phyloP scores from a whole-genome alignment of 192 early-diverging fungal species.

The Dispira simplex region DNA sequence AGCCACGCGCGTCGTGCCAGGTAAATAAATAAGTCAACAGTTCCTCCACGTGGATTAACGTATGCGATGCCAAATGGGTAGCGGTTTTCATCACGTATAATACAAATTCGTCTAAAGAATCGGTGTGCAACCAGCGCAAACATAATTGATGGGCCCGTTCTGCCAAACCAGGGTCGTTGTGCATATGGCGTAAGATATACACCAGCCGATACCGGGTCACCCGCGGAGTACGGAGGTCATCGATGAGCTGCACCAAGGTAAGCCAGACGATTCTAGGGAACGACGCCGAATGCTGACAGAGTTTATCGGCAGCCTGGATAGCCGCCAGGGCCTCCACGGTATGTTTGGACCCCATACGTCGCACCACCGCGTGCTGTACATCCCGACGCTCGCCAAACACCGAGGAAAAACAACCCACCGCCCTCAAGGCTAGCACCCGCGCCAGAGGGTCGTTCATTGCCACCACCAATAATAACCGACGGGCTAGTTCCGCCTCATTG shows the following conservation, averaged over 20 bases:
- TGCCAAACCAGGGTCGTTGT: constrained; percentile 1
- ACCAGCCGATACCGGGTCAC: constrained; percentile 5
- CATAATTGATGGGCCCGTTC: constrained; percentile 5
- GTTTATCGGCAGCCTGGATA: constrained; percentile 24
- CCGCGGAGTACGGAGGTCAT: constrained; percentile 16
- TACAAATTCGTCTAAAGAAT: neutral
- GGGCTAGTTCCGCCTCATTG: constrained; percentile 26
- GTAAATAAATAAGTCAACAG: constrained; percentile 2
- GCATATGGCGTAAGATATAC: constrained; percentile 7
- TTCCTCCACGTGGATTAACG: constrained; percentile 2
- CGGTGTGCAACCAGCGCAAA: neutral
- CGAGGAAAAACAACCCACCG: constrained; percentile 26
- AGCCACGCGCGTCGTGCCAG: too few relatives aligned
- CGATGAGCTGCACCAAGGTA: constrained; percentile 22
- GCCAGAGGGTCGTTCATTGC: constrained; percentile 32
- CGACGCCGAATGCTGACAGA: constrained; percentile 26
- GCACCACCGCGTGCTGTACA: constrained; percentile 30
- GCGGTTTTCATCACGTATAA: constrained; percentile 10
- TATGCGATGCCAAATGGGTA: constrained; percentile 8
- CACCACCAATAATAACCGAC: constrained; percentile 26
- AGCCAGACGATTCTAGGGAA: constrained; percentile 28
- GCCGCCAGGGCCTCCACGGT: constrained; percentile 29
- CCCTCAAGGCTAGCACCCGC: constrained; percentile 25
- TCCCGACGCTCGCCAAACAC: constrained; percentile 27
- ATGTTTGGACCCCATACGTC: constrained; percentile 26